Percentiles rank a stretch among this genome's conserved stretches.
phyloP scores from a whole-genome alignment of 2,329 filamentous ascomycete species.

The Ilyonectria sp. region DNA sequence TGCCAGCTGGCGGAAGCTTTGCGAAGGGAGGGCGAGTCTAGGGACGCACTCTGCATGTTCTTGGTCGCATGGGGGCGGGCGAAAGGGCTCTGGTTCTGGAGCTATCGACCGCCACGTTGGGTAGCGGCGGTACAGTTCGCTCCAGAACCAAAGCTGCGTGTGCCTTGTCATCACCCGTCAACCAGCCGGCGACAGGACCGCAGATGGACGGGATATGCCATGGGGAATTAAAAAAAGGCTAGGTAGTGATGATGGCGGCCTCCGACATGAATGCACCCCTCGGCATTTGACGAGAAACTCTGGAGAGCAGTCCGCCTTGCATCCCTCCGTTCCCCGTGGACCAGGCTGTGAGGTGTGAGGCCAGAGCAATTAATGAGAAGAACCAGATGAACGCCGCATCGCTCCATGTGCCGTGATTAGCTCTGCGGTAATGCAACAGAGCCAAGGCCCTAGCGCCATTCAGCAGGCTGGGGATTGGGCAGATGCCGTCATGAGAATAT shows the following conservation, averaged over 20 bases:
- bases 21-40: neutral
- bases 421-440: slow-evolving; percentile 20
- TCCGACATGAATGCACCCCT: neutral
- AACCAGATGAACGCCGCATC: slow-evolving; percentile 22
- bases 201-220: neutral
- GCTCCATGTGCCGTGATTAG: slow-evolving; percentile 23
- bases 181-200: neutral
- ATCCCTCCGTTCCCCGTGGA: neutral
- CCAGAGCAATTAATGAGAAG: neutral
- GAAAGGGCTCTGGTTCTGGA: neutral
- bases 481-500: slow-evolving; percentile 24
- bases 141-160: neutral
- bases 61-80: neutral
- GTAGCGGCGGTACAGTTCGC: neutral
- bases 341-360: neutral
- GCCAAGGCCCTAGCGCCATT: slow-evolving; percentile 18
- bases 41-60: neutral
- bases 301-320: neutral
- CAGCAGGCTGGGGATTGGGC: slow-evolving; percentile 10
- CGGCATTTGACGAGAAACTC: neutral
- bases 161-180: neutral
- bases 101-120: neutral
- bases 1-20: neutral
- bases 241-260: neutral
- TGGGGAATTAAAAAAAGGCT: neutral